Conservation (phyloP, 768 basidiomycete genomes). For the Termitomyces sp. region DNA sequence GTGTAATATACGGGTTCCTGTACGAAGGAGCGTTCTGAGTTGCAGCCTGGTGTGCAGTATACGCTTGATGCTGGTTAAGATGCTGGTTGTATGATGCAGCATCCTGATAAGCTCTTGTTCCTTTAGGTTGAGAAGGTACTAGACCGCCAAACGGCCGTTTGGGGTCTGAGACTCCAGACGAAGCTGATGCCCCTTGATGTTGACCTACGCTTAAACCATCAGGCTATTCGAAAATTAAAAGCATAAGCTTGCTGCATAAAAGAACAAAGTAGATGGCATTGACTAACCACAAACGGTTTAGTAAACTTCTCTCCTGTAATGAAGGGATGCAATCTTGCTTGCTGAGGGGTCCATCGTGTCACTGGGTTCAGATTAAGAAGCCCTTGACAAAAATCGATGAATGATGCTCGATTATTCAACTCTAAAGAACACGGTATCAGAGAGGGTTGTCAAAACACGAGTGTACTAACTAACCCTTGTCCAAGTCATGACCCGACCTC, state of each 20-base stretch:
- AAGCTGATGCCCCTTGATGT: slow-evolving; percentile 21
- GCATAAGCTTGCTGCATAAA: neutral
- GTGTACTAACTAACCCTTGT: slow-evolving; percentile 63
- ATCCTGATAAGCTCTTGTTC: slow-evolving; percentile 82
- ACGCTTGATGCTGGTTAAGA: slow-evolving; percentile 88
- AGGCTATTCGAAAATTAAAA: slow-evolving; percentile 31
- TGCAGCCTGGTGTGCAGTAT: slow-evolving; percentile 79
- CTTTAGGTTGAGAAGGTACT: slow-evolving; percentile 83
- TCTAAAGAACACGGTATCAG: slow-evolving; percentile 41
- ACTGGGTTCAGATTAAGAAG: slow-evolving; percentile 92
- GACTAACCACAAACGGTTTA: slow-evolving; percentile 74
- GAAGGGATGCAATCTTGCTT: slow-evolving; percentile 93
- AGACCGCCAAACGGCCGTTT: slow-evolving; percentile 93
- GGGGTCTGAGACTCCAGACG: slow-evolving; percentile 43
- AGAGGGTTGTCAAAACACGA: slow-evolving; percentile 1
- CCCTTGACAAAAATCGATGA: slow-evolving; percentile 97
- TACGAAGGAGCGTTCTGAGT: slow-evolving; percentile 67
- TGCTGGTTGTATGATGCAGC: slow-evolving; percentile 94
- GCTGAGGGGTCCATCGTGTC: slow-evolving; percentile 95
- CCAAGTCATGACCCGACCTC: slow-evolving; percentile 74
- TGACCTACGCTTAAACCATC: slow-evolving; percentile 36
- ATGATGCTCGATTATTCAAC: slow-evolving; percentile 87
- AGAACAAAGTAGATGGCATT: slow-evolving; percentile 2
- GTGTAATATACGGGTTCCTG: slow-evolving; percentile 78
- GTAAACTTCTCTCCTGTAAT: slow-evolving; percentile 96